Evolutionary conservation across 768 basidiomycete species (phyloP).

Genomic region (Boletus insuetus): DNA sequence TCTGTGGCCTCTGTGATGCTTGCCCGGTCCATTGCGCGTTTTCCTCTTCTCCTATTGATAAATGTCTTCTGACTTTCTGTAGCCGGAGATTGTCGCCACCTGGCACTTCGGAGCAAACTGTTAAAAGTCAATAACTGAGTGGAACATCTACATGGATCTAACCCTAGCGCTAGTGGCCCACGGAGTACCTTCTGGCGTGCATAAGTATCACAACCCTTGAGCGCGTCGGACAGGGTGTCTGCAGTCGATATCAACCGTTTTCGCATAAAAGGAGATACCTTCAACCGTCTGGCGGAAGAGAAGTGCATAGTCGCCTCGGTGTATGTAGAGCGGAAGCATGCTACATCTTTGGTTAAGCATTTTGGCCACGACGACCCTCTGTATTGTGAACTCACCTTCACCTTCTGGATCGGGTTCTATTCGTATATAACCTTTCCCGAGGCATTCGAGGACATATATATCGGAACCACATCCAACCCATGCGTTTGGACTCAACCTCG

Average conservation of each 20-base stretch:
- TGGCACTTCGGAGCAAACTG: slow-evolving; percentile 61
- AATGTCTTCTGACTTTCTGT: slow-evolving; percentile 58
- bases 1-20: slow-evolving; percentile 29
- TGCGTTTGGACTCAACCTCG: slow-evolving; percentile 52
- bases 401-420: slow-evolving; percentile 46
- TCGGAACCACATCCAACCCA: slow-evolving; percentile 82
- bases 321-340: slow-evolving; percentile 49
- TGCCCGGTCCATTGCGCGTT: slow-evolving; percentile 22
- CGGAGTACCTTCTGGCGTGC: slow-evolving; percentile 52
- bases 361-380: not conserved
- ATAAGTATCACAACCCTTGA: slow-evolving; percentile 71
- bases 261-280: slow-evolving; percentile 52
- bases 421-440: slow-evolving; percentile 67
- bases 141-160: slow-evolving; percentile 4
- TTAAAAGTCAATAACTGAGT: slow-evolving; percentile 1
- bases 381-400: slow-evolving; percentile 29
- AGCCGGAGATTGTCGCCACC: slow-evolving; percentile 64
- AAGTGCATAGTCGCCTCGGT: slow-evolving; percentile 50
- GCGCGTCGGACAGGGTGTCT: slow-evolving; percentile 51
- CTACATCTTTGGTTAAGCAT: slow-evolving; percentile 16
- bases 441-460: slow-evolving; percentile 69
- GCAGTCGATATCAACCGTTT: slow-evolving; percentile 55
- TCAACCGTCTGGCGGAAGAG: slow-evolving; percentile 42
- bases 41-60: slow-evolving; percentile 51
- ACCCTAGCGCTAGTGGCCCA: slow-evolving; percentile 52